Evolutionary conservation across 23 red algal species (phyloP), one percentile per base, ranked within the genome.

Genomic region (Agarophyton chilense): DNA sequence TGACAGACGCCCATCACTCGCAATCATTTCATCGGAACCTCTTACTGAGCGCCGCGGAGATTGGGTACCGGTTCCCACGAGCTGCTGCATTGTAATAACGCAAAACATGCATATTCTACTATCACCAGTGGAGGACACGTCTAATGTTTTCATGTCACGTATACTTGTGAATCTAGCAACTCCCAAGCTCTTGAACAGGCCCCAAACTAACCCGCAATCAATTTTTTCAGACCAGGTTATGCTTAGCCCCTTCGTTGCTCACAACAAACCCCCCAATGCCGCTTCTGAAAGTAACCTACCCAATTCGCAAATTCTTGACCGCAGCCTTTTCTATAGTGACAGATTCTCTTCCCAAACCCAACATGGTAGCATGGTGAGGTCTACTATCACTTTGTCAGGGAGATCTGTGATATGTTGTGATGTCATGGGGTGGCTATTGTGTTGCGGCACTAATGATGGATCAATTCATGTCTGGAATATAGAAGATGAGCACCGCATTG

Each of bases 21-120:
- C 83, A 24, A 94, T 96, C 9, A 83, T 96, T n/a, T 92, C 94
- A 10, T 90, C 82, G 8, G 94, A 96, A 77, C 94, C 94, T 42
- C 89, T 96, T 52, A 96, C 89, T 21, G 89, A 92, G 36, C 25
- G 84, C 71, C 68, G 81, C 14, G 68, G 49, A 9, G 94, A 96
- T 36, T 96, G 94, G 94, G 83, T 96, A 3, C 13, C 88, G 70
- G 83, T 93, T 35, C 94, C 94, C 10, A 75, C 70, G n/a, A 92
- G 91, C 51, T 78, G 52, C 58, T 73, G 82, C 39, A 61, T 96
- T 39, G 94, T 96, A 44, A 66, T 92, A 55, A 96, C 87, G 36
- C 44, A 72, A 3, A 77, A 71, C 51, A 90, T 88, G 81, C 94
- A 96, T 73, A 81, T 96, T 38, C 77, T 96, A 0, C 16, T 92